Base-by-base conservation (phyloP, 2,329 filamentous ascomycete genomes). In the Xylogone sp. region DNA sequence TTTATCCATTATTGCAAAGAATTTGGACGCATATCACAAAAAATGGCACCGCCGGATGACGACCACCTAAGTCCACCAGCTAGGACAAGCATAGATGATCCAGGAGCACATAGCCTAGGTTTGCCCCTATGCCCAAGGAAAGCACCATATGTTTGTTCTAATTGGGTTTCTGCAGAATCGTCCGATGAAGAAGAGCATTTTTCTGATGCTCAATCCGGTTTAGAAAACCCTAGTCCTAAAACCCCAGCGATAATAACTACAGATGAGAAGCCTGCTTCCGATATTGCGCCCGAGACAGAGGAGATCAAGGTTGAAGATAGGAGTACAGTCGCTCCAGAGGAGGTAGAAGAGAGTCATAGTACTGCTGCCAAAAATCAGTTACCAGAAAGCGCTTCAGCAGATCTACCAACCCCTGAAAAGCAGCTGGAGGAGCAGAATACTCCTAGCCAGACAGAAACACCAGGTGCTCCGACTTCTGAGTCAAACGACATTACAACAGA, bases 151-250 rank as follows among this genome's bases (percentile, higher is more conserved):
- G 24, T 24, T 46, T 39, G 21, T 55, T 46, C 53, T 58, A 48
- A 60, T 43, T 31, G 4, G 43, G n/a, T 24, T 34, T 10, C 18
- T 47, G 39, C 66, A 69, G 78, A 79, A 53, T 74, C 73, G 24
- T 84, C 83, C 46, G 84, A 86, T 56, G 85, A 82, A 22, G 84
- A 87, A 44, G 84, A 87, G 59, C 84, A 87, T 69, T 87, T 85
- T 67, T 86, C 81, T 47, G 84, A 87, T 65, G 83, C 84, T 29
- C 79, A 79, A 50, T 84, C 82, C 29, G 76, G 68, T 52, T 68
- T 61, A 4, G 56, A 63, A 58, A 78, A 68, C 64, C 72, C 69
- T 8, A 69, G 67, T 5, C 62, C 67, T 42, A 68, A 64, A 55
- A 79, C 78, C 13, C 78, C 81, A 19, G 53, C 59, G 27, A 44